A percentile compares a stretch with the other conserved stretches of the same genome.
These are phyloP conservation scores for Cryphonectria parasitica DNA, from an alignment of 2,329 filamentous ascomycete species.

Conservation along the genomic window DNA sequence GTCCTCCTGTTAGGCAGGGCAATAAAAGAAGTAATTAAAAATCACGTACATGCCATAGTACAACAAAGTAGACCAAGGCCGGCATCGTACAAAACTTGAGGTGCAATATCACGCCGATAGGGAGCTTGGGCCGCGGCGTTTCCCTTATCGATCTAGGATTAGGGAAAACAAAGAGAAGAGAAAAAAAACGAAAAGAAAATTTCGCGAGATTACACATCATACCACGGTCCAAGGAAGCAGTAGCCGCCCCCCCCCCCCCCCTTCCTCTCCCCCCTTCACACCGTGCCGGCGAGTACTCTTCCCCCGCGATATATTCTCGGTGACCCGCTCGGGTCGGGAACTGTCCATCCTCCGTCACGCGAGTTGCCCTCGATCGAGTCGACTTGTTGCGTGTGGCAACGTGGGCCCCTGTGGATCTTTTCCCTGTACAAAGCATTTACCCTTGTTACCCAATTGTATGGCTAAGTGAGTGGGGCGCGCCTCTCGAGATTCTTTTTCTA, in stretches of 20 bases:
- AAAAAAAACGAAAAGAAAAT: not conserved
- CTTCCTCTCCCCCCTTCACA: not conserved
- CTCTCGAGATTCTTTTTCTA: slow-evolving; percentile 22
- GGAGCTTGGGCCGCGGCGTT: slow-evolving; percentile 2
- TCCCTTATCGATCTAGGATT: slow-evolving; percentile 11
- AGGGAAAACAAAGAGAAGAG: not conserved
- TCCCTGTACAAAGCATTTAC: not conserved
- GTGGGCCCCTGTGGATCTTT: slow-evolving; percentile 3
- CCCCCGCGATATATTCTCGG: not conserved
- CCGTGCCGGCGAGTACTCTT: not conserved
- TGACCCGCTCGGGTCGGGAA: slow-evolving; percentile 19
- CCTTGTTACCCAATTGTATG: not conserved
- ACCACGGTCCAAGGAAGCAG: not conserved
- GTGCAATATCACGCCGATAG: not conserved
- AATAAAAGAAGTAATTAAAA: too few relatives aligned
- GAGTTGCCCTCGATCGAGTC: not conserved
- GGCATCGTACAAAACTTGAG: not conserved
- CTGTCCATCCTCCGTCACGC: slow-evolving; percentile 14
- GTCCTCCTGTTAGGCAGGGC: not conserved
- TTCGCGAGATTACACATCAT: slow-evolving; percentile 8
- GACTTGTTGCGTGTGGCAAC: slow-evolving; percentile 8
- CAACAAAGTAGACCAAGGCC: not conserved
- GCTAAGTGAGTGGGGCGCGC: not conserved
- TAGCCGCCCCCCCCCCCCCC: not conserved
- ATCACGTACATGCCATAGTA: not conserved